These are phyloP conservation scores for Thielaviopsis euricoi DNA, from an alignment of 2,329 filamentous ascomycete genomes.

Conservation along the genomic window DNA sequence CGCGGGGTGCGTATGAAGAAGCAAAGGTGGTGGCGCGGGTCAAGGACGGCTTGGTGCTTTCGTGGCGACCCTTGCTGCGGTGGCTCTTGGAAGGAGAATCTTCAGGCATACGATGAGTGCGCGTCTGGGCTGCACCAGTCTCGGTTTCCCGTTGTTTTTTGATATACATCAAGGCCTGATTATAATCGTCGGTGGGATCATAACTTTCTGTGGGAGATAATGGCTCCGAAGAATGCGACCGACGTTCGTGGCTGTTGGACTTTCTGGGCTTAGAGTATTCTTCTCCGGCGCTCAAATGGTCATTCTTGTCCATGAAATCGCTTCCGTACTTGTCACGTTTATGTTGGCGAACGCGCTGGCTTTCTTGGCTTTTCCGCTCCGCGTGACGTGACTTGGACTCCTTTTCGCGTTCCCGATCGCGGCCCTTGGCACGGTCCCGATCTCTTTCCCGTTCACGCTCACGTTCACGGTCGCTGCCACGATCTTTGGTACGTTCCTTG, in stretches of 20 bases:
- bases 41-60: background rate
- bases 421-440: constrained; percentile 15
- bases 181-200: background rate
- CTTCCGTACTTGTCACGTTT: background rate
- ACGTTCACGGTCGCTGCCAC: constrained; percentile 18
- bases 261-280: background rate
- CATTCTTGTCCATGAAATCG: background rate
- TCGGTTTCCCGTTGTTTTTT: constrained; percentile 12
- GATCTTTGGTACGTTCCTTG: constrained; percentile 13
- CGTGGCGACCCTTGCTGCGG: background rate
- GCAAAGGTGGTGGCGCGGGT: background rate
- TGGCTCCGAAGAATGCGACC: background rate
- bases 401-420: constrained; percentile 14
- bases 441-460: constrained; percentile 16
- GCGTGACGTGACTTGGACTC: constrained; percentile 13
- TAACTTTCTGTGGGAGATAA: background rate
- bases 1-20: background rate
- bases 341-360: background rate
- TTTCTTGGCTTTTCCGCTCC: constrained; percentile 11
- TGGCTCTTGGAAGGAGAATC: constrained; percentile 2
- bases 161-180: constrained; percentile 18
- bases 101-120: background rate
- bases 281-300: background rate
- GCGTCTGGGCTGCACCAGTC: background rate
- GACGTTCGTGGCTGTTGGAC: background rate